Evolutionary conservation across 306 rosid genomes (phyloP).

Genomic region (Prunus salicina): DNA sequence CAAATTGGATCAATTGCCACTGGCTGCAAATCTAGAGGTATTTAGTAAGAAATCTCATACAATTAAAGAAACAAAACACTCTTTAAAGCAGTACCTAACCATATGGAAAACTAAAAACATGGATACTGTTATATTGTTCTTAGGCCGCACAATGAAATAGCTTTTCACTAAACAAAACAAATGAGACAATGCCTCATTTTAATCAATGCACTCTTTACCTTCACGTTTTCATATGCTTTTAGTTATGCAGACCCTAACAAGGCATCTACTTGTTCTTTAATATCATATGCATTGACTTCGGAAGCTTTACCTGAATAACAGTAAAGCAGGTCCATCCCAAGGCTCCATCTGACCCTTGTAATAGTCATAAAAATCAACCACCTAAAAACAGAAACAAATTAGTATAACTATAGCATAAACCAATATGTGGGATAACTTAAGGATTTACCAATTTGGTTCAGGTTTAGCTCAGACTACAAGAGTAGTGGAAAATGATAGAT

Average conservation of each 20-base stretch:
- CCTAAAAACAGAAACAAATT: conserved; percentile 47
- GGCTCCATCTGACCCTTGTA: conserved; percentile 99
- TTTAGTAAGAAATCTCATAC: not conserved
- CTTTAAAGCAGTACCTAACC: not conserved
- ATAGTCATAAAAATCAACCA: conserved; percentile 85
- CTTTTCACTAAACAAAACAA: not conserved
- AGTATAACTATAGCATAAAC: not conserved
- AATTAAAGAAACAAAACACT: not conserved
- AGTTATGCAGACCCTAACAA: not conserved
- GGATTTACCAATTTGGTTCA: not conserved
- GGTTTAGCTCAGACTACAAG: not conserved
- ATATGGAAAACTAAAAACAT: not conserved
- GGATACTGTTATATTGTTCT: not conserved
- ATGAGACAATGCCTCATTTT: not conserved
- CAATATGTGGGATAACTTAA: not conserved
- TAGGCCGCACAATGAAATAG: not conserved
- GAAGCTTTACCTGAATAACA: conserved; percentile 78
- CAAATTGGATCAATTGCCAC: not conserved
- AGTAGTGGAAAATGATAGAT: not conserved
- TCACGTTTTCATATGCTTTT: not conserved
- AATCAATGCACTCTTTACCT: not conserved
- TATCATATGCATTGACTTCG: not conserved
- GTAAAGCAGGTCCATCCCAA: conserved; percentile 99
- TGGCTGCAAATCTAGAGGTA: not conserved
- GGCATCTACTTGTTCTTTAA: conserved; percentile 17